Evolutionary conservation across 805 yeast genomes (phyloP).

Genomic region (Saccharomycopsis vini): DNA sequence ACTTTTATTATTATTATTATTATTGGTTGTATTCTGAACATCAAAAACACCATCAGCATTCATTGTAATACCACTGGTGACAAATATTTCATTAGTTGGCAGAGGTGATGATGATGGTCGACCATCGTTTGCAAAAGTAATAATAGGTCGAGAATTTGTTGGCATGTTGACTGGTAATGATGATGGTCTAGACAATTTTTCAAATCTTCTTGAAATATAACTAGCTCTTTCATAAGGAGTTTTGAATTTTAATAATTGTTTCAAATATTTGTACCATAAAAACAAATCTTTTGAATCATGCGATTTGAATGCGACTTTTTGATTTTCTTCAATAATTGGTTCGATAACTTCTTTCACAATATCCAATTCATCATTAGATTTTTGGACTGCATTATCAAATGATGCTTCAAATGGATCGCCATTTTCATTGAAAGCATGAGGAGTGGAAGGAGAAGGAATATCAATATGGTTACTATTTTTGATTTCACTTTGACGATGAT

Average conservation of each 20-base stretch:
- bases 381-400: too few relatives aligned
- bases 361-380: too few relatives aligned
- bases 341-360: neutral
- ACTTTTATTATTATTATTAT: conserved; percentile 1
- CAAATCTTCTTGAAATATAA: conserved; percentile 9
- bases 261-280: conserved; percentile 15
- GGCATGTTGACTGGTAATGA: neutral
- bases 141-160: neutral
- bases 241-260: conserved; percentile 9
- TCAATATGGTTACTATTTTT: too few relatives aligned
- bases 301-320: conserved; percentile 13
- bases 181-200: neutral
- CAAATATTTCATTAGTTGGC: neutral
- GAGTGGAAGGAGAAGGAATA: neutral
- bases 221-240: conserved; percentile 14
- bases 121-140: neutral
- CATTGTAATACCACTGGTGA: neutral
- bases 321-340: neutral
- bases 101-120: too few relatives aligned
- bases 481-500: conserved; percentile 1
- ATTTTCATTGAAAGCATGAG: neutral
- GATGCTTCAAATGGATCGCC: neutral
- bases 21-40: too few relatives aligned
- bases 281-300: conserved; percentile 12
- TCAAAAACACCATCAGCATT: conserved; percentile 1